Evolutionary conservation across 345 rosid genomes (phyloP).

Genomic region (Combretum micranthum): DNA sequence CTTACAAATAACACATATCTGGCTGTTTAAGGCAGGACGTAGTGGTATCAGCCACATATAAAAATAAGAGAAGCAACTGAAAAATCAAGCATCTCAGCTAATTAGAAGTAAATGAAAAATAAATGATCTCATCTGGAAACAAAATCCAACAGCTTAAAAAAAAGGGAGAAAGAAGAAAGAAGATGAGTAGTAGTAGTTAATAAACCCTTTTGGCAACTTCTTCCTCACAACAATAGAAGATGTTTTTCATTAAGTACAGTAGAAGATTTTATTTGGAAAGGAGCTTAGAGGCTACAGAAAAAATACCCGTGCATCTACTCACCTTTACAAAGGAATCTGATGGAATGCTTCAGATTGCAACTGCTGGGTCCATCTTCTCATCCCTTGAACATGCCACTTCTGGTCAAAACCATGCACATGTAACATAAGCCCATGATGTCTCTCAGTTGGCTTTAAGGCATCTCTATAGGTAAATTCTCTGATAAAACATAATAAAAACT

Average conservation of each 20-base stretch:
- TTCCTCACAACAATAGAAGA: too few species aligned
- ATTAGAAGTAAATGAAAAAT: background rate
- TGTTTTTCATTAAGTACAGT: too few species aligned
- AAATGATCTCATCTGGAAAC: too few species aligned
- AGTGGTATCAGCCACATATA: slow-evolving; percentile 1
- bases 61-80: background rate
- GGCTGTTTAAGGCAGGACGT: slow-evolving; percentile 17
- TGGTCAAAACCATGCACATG: slow-evolving; percentile 99
- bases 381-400: slow-evolving; percentile 96
- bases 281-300: too few species aligned
- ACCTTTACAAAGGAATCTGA: slow-evolving; percentile 95
- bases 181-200: too few species aligned
- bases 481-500: too few species aligned
- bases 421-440: slow-evolving; percentile 95
- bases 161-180: too few species aligned
- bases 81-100: slow-evolving; percentile 3
- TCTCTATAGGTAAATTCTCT: slow-evolving; percentile 49
- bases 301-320: background rate
- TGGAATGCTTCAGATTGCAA: slow-evolving; percentile 85
- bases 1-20: slow-evolving; percentile 95
- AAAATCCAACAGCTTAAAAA: too few species aligned
- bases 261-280: too few species aligned
- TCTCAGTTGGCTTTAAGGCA: slow-evolving; percentile 95
- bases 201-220: too few species aligned
- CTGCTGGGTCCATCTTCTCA: slow-evolving; percentile 98